Percentiles rank a stretch among this genome's conserved stretches.
phyloP scores from a whole-genome alignment of 805 yeast genomes.

The Nakazawaea laoshanensis region DNA sequence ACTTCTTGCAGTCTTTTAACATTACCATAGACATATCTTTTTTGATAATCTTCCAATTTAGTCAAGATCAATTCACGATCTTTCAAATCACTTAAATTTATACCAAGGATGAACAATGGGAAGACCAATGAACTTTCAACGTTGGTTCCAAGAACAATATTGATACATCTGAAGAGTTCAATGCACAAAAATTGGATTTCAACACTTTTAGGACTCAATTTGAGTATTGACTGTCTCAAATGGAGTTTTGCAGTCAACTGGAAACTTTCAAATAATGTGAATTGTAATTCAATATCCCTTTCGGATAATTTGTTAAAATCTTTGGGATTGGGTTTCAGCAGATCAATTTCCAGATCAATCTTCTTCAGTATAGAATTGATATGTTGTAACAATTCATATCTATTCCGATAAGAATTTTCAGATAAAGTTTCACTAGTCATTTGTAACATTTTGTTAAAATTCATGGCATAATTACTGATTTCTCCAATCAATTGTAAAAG shows the following conservation, averaged over 20 bases:
- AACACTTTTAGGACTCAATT: constrained; percentile 50
- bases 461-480: constrained; percentile 51
- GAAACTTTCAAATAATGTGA: constrained; percentile 63
- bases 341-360: constrained; percentile 40
- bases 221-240: constrained; percentile 55
- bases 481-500: constrained; percentile 62
- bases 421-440: constrained; percentile 19
- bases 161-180: constrained; percentile 48
- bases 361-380: constrained; percentile 26
- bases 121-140: constrained; percentile 69
- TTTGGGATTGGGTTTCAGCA: constrained; percentile 41
- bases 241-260: constrained; percentile 63
- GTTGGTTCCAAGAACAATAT: constrained; percentile 52
- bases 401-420: constrained; percentile 13
- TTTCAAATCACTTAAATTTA: constrained; percentile 47
- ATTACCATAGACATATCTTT: constrained; percentile 64
- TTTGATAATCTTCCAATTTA: constrained; percentile 47
- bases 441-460: constrained; percentile 31
- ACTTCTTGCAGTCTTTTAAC: constrained; percentile 34
- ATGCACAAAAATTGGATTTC: constrained; percentile 53
- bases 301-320: constrained; percentile 28
- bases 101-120: constrained; percentile 73
- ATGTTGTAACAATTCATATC: constrained; percentile 25
- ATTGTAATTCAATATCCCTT: constrained; percentile 53
- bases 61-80: constrained; percentile 43